Base-by-base conservation (phyloP, 257 asterid genomes). In the Salvia miltiorrhiza region DNA sequence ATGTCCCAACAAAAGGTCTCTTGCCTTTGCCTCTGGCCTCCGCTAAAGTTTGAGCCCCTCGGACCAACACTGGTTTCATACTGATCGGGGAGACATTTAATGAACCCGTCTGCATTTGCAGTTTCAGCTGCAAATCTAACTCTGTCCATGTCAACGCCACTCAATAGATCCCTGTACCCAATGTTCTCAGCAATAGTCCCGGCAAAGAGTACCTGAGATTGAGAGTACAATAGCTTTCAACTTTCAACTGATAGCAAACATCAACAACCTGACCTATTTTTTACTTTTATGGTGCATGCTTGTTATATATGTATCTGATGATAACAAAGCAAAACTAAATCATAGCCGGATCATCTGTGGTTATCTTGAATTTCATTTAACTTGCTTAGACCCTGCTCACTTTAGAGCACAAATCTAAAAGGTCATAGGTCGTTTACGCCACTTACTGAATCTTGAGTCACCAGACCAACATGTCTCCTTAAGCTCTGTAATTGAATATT, bases 11-110 rank as follows among this genome's bases (percentile, higher is more conserved):
- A 17, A 50, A 56, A n/a, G n/a, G 57, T 16, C 16, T 5, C 76
- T 55, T 65, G 84, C 98, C 97, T 85, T 83, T 93, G 98, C 80
- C 80, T 85, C 76, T 93, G 97, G 77, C 98, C 98, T 59, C 97
- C 98, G 76, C 98, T 90, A 63, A 93, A 82, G 65, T 73, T 79
- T 49, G 98, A 85, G 50, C 98, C 98, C 81, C 96, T 75, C n/a
- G 97, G 97, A 57, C 95, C 98, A 48, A 90, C 92, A 64, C 43
- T 70, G 61, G 95, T 78, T 67, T 76, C 84, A 77, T 90, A 93
- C 77, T 78, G 82, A 74, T 82, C 74, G 32, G 95, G 92, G 66
- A 93, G 90, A 35, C 77, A 58, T 72, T 78, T 72, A 24, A 93
- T 85, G 83, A 90, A 93, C 75, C 86, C 98, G 57, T 86, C 92